Conservation (phyloP, 1,284 basidiomycete genomes). For the Gomphus bonarii region DNA sequence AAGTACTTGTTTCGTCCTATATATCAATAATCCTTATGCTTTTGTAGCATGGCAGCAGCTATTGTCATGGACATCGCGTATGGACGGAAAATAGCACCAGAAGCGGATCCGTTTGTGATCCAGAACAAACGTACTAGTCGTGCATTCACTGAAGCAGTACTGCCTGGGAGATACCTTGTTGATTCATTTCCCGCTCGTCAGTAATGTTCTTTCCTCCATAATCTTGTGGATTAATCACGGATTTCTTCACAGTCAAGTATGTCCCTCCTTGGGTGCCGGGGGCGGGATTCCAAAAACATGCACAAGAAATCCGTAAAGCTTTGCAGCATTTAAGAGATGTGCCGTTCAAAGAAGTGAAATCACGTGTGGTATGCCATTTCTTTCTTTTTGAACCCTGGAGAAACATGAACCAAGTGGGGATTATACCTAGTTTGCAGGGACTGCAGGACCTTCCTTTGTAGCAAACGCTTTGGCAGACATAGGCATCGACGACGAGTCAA, state of each 20-base stretch:
- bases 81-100: too few relatives aligned
- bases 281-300: constrained; percentile 22
- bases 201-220: background rate
- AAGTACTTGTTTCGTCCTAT: background rate
- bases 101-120: too few relatives aligned
- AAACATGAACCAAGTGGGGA: too few relatives aligned
- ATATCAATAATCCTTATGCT: too few relatives aligned
- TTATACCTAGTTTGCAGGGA: background rate
- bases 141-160: background rate
- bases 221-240: background rate
- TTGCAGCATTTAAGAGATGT: background rate
- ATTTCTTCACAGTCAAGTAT: constrained; percentile 20
- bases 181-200: background rate
- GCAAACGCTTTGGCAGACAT: background rate
- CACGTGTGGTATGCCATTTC: background rate
- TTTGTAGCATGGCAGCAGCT: too few relatives aligned
- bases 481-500: background rate
- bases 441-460: constrained; percentile 2
- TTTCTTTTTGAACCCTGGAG: too few relatives aligned
- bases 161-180: constrained; percentile 4
- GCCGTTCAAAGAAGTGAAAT: constrained; percentile 4
- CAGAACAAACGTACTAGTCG: too few relatives aligned
- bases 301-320: constrained; percentile 10
- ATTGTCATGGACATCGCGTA: too few relatives aligned
- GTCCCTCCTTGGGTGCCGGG: constrained; percentile 29